phyloP scores from a whole-genome alignment of 352 stramenopile genomes.

The Blastocystis sp. region DNA sequence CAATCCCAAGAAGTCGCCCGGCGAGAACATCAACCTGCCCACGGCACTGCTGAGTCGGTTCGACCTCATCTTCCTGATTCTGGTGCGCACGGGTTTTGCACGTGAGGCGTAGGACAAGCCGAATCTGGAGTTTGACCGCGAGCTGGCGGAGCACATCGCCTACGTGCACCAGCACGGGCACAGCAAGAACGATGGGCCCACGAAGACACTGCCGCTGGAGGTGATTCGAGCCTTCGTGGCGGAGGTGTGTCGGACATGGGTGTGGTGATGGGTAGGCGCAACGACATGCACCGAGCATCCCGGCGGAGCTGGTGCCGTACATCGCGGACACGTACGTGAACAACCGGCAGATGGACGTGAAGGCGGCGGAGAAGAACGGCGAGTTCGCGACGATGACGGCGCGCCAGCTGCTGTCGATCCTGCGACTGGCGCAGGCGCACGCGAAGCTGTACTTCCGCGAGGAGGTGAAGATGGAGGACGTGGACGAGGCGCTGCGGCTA shows the following conservation, averaged over 20 bases:
- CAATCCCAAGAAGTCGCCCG: conserved; percentile 92
- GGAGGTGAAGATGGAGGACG: too few species aligned
- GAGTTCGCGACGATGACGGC: conserved; percentile 87
- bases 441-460: too few species aligned
- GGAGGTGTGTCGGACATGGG: conserved; percentile 80
- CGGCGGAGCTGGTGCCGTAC: conserved; percentile 81
- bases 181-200: neutral
- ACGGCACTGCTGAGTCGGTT: conserved; percentile 95
- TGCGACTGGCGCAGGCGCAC: too few species aligned
- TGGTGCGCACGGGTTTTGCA: conserved; percentile 71
- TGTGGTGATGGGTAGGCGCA: conserved; percentile 89
- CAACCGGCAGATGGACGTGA: conserved; percentile 78
- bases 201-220: conserved; percentile 18
- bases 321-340: conserved; percentile 89
- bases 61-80: conserved; percentile 98
- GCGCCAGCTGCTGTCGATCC: neutral
- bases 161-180: conserved; percentile 79
- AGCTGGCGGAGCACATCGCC: conserved; percentile 92
- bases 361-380: conserved; percentile 79
- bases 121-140: conserved; percentile 86
- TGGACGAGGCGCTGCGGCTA: conserved; percentile 82
- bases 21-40: conserved; percentile 96
- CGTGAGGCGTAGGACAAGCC: conserved; percentile 79
- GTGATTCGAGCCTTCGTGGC: too few species aligned
- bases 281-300: conserved; percentile 84